These are phyloP conservation scores for Rhododendron vialii DNA, from an alignment of 148 eudicot genomes.

Conservation along the genomic window DNA sequence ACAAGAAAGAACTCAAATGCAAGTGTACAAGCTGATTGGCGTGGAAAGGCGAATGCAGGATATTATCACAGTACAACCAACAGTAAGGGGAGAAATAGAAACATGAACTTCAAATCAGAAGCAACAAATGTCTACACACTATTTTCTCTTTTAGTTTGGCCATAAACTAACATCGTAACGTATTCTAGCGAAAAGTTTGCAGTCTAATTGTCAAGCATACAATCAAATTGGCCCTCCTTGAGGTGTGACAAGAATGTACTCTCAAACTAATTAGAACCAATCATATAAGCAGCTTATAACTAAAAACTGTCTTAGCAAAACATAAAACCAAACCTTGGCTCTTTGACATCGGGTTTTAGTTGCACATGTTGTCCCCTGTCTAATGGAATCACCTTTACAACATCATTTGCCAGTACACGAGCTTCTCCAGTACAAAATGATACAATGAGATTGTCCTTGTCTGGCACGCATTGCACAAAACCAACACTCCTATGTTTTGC, in stretches of 20 bases:
- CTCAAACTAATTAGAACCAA: background rate
- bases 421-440: slow-evolving; percentile 95
- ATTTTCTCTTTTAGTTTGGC: background rate
- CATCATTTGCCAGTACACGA: slow-evolving; percentile 72
- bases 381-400: slow-evolving; percentile 85
- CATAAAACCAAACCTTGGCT: slow-evolving; percentile 68
- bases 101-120: background rate
- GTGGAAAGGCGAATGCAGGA: background rate
- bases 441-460: slow-evolving; percentile 74
- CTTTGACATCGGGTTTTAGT: slow-evolving; percentile 71
- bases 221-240: background rate
- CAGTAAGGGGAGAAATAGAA: background rate
- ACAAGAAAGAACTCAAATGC: background rate
- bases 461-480: slow-evolving; percentile 85
- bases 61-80: background rate
- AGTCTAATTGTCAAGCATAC: background rate
- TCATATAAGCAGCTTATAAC: slow-evolving; percentile 2
- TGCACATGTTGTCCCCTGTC: slow-evolving; percentile 99
- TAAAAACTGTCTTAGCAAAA: slow-evolving; percentile 4
- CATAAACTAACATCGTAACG: background rate
- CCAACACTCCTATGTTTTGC: slow-evolving; percentile 88
- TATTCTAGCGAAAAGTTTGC: background rate
- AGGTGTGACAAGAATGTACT: background rate
- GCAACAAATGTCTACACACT: background rate
- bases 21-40: background rate